These are phyloP conservation scores for Stropharia rugosoannulata DNA, from an alignment of 768 basidiomycete genomes.

Conservation along the genomic window DNA sequence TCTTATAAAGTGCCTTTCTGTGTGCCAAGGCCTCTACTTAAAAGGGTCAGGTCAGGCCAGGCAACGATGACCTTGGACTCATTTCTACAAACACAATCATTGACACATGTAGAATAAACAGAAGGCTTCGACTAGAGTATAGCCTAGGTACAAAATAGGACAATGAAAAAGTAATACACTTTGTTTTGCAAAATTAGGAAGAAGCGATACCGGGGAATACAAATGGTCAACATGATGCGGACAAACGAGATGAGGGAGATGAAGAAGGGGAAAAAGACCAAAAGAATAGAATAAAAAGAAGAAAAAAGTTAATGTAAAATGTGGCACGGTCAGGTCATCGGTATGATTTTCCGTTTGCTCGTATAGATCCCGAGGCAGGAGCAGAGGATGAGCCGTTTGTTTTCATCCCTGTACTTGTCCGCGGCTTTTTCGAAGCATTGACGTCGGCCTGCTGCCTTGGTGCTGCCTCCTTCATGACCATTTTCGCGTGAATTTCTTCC, in stretches of 20 bases:
- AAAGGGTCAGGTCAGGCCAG: slow-evolving; percentile 12
- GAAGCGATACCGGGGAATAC: slow-evolving; percentile 5
- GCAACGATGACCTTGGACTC: slow-evolving; percentile 6
- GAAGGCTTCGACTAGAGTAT: slow-evolving; percentile 6
- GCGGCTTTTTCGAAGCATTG: slow-evolving; percentile 55
- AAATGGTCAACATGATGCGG: slow-evolving; percentile 16
- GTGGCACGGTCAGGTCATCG: slow-evolving; percentile 37
- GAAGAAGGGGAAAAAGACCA: slow-evolving; percentile 16
- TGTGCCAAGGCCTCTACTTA: background rate
- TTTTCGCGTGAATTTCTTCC: slow-evolving; percentile 94
- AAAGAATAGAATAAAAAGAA: slow-evolving; percentile 20
- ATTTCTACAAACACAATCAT: slow-evolving; percentile 1
- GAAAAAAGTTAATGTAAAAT: background rate
- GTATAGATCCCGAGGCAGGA: slow-evolving; percentile 41
- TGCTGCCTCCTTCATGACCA: slow-evolving; percentile 85
- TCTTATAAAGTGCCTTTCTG: background rate
- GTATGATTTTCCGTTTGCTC: slow-evolving; percentile 61
- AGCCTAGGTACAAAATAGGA: slow-evolving; percentile 5
- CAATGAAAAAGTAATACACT: slow-evolving; percentile 22
- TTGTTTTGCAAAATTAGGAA: slow-evolving; percentile 16
- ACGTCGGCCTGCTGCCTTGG: slow-evolving; percentile 58
- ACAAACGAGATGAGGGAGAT: slow-evolving; percentile 12
- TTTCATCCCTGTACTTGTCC: slow-evolving; percentile 48
- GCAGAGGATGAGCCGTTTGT: slow-evolving; percentile 49
- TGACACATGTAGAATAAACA: slow-evolving; percentile 1